Conservation (phyloP, 2,329 filamentous ascomycete genomes). For the Fusarium phyllophilum region DNA sequence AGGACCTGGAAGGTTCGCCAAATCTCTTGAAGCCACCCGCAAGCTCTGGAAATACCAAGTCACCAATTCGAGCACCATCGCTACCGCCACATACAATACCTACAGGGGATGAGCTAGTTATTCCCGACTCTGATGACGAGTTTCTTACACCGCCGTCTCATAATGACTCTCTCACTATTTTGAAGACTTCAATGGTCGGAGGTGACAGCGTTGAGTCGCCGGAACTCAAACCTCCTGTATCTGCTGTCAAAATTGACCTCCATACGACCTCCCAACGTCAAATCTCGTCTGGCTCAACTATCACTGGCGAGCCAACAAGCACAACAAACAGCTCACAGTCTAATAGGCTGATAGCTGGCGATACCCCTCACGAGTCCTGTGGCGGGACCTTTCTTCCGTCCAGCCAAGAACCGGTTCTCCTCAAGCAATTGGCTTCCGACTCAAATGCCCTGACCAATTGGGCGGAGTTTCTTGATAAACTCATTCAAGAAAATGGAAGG, state of each 20-base stretch:
- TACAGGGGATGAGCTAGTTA: conserved; percentile 50
- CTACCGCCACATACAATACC: not conserved
- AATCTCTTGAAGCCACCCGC: conserved; percentile 12
- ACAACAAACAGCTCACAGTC: conserved; percentile 16
- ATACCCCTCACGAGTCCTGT: not conserved
- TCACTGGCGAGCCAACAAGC: not conserved
- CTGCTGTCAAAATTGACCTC: conserved; percentile 1
- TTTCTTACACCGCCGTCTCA: conserved; percentile 52
- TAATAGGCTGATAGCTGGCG: conserved; percentile 5
- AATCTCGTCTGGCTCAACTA: conserved; percentile 20
- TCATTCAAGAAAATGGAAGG: conserved; percentile 59
- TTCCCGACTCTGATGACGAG: conserved; percentile 69
- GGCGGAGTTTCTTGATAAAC: conserved; percentile 52
- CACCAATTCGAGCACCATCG: not conserved
- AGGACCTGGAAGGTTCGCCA: conserved; percentile 9
- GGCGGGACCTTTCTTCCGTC: not conserved
- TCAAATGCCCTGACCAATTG: conserved; percentile 49
- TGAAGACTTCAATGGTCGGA: conserved; percentile 4
- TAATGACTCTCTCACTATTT: conserved; percentile 28
- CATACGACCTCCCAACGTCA: conserved; percentile 20
- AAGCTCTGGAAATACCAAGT: conserved; percentile 6
- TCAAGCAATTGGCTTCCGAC: conserved; percentile 46
- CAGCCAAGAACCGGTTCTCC: conserved; percentile 29
- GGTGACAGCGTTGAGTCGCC: not conserved
- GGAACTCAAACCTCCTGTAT: not conserved